Base-by-base conservation (phyloP, 2,329 filamentous ascomycete genomes). In the Westerdykella ornata region DNA sequence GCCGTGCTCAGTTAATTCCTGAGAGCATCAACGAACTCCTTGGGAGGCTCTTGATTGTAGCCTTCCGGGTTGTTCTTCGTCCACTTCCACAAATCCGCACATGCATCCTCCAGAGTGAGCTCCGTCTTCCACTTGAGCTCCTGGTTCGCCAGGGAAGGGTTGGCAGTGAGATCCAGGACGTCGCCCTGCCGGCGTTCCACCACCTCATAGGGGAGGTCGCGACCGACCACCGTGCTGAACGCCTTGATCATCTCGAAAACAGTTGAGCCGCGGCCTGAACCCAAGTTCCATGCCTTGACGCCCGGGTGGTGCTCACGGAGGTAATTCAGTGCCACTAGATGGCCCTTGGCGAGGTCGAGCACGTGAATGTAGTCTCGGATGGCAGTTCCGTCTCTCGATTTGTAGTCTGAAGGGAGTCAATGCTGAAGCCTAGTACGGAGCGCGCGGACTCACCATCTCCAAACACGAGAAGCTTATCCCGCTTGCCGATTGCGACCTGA, bases 291-390 rank as follows among this genome's bases (percentile, higher is more conserved):
- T 42, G 88, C 89, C 65, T 87, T 85, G 53, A 96, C 85, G 42
- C 92, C 92, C 14, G 92, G 90, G 58, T 88, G 78, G 54, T 90
- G 73, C 51, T 85, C 77, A 56, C 85, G 84, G 38, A 96, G 82
- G 72, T 94, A 87, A 72, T 92, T 88, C 54, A 98, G 82, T 16
- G 94, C 92, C 45, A 86, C 79, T 44, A 95, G 73, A 67, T 96
- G 89, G 47, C 89, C 89, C 48, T 78, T 78, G 35, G 89, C 86
- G 17, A 96, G 81, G 62, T 96, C 89, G 49, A 94, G 77, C 44
- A 96, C 87, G 74, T 96, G 89, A 68, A 98, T 96, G 76, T 98
- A 98, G 72, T 98, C 92, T 56, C 92, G 85, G 66, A 96, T 95
- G 48, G 88, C 87, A 39, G 89, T 96, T 51, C 89, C 89, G 65